phyloP scores from a whole-genome alignment of 148 eudicot genomes.

The Beta vulgaris region DNA sequence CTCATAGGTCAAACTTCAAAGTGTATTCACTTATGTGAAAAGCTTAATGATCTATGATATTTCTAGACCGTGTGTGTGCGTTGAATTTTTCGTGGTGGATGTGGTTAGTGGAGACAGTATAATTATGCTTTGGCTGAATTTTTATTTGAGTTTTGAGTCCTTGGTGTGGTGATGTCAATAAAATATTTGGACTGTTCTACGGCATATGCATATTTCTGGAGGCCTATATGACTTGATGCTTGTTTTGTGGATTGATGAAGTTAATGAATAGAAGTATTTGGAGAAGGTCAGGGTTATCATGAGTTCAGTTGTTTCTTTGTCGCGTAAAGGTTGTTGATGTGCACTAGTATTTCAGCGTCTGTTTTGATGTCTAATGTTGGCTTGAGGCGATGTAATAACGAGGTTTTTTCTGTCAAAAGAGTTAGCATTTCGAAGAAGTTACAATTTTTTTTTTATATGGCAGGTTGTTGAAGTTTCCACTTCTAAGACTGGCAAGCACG shows the following conservation, averaged over 20 bases:
- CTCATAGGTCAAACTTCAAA: too few relatives aligned
- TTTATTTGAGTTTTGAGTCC: background rate
- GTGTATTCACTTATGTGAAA: too few relatives aligned
- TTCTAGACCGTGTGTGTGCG: background rate
- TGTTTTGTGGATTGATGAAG: too few relatives aligned
- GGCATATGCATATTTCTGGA: background rate
- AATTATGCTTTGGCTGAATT: background rate
- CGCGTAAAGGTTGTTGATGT: background rate
- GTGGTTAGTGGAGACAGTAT: too few relatives aligned
- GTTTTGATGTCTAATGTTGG: too few relatives aligned
- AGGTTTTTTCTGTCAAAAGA: too few relatives aligned
- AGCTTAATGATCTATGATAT: too few relatives aligned
- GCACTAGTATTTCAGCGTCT: too few relatives aligned
- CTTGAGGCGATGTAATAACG: too few relatives aligned
- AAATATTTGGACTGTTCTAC: background rate
- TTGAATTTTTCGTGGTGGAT: background rate
- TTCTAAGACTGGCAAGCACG: conserved; percentile 89
- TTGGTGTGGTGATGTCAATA: background rate
- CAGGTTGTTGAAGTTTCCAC: conserved; percentile 91
- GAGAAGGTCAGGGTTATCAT: background rate
- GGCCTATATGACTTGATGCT: background rate
- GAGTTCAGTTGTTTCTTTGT: background rate
- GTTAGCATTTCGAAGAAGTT: too few relatives aligned
- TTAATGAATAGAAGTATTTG: too few relatives aligned
- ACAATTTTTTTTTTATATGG: background rate